phyloP scores from a whole-genome alignment of 352 stramenopile genomes.

The Globisporangium echinulatum region DNA sequence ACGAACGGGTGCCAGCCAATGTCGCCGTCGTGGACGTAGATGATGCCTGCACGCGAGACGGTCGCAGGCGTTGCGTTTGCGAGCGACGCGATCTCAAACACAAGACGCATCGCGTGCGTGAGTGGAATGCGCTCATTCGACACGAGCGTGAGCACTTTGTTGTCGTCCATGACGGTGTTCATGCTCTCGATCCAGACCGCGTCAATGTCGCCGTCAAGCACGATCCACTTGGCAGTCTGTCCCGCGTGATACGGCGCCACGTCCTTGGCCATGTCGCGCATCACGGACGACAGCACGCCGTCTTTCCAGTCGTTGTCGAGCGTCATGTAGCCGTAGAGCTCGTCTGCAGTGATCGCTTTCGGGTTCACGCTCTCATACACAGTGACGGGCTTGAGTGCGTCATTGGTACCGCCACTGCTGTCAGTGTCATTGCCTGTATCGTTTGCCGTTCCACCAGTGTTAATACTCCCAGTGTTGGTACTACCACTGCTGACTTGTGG shows the following conservation, averaged over 20 bases:
- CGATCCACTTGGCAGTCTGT: constrained; percentile 87
- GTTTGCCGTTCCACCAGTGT: too few species aligned
- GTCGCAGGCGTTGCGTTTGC: constrained; percentile 95
- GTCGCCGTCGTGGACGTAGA: constrained; percentile 93
- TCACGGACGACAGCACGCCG: constrained; percentile 93
- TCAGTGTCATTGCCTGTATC: background rate
- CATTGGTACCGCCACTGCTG: constrained; percentile 25
- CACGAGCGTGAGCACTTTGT: constrained; percentile 94
- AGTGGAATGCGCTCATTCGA: constrained; percentile 96
- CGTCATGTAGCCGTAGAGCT: constrained; percentile 95
- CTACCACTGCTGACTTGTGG: too few species aligned
- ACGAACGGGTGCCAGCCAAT: constrained; percentile 93
- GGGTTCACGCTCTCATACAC: constrained; percentile 95
- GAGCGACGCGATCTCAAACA: constrained; percentile 97
- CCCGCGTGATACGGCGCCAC: constrained; percentile 74
- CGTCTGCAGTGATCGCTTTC: constrained; percentile 90
- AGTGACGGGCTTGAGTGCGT: constrained; percentile 85
- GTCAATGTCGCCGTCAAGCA: constrained; percentile 94
- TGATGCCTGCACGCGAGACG: constrained; percentile 94
- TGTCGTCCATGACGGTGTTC: constrained; percentile 91
- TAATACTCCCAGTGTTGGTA: too few species aligned
- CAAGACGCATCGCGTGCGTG: constrained; percentile 93
- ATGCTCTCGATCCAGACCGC: constrained; percentile 94
- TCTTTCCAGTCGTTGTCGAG: constrained; percentile 98
- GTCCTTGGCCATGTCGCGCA: constrained; percentile 96